Evolutionary conservation across 2,329 filamentous ascomycete species (phyloP), one percentile per base, ranked within the genome.

Genomic region (Ascochyta viciae-villosae): DNA sequence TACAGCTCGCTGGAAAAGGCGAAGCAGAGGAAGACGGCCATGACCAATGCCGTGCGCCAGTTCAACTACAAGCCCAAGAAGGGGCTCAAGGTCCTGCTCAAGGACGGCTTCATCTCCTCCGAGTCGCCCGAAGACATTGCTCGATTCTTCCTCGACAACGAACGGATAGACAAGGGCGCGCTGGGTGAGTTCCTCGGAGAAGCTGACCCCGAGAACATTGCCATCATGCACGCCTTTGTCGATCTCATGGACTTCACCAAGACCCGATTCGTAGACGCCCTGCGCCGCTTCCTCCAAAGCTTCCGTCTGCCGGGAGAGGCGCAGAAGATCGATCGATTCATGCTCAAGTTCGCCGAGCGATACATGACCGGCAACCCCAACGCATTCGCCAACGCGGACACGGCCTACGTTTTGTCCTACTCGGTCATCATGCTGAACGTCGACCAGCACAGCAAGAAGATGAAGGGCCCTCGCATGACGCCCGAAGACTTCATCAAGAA

Each of bases 61-160:
- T 99, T 99, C 83, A 99, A 99, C 74, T 97, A 94, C 81, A 99
- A 99, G 75, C 92, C 96, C 0, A 99, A 99, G 76, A 87, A 90
- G 56, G 96, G 95, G 6, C 86, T 99, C 71, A 96, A 96, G 73
- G 78, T 89, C 15, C 78, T 99, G 16, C 73, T 98, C 12, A 84
- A 90, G 24, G 90, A 96, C 61, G 91, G 92, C 0, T 97, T 99
- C 74, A 96, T 99, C 56, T 78, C 85, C 1, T 94, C 89, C 51
- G 86, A 93, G 49, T 85, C 82, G 6, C 89, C 95, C 0, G 82
- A 89, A 54, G 92, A 96, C 62, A 91, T 99, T 68, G 95, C 93
- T 15, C 82, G 77, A 16, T 99, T 99, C 73, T 79, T 99, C 19
- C 74, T 94, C 8, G 84, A 82, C 29, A 94, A 95, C 67, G 92